Conservation (phyloP, 2,329 filamentous ascomycete genomes). For the Paecilomyces formosus region DNA sequence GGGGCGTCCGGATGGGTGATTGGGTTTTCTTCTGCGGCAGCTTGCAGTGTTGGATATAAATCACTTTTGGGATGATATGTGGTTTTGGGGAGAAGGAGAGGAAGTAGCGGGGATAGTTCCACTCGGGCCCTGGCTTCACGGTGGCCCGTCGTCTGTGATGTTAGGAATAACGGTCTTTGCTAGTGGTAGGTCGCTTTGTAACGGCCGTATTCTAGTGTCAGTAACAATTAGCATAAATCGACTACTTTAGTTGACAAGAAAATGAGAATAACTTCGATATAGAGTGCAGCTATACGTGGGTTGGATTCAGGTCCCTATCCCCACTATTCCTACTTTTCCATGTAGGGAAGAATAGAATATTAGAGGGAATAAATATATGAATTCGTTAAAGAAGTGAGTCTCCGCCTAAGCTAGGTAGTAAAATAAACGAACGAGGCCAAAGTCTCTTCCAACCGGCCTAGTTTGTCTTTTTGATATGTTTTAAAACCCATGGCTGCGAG, state of each 20-base stretch:
- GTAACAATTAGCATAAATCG: neutral
- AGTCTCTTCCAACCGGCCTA: neutral
- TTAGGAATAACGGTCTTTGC: neutral
- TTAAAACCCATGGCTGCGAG: neutral
- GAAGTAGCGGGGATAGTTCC: too few relatives aligned
- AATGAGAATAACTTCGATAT: neutral
- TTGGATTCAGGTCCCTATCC: neutral
- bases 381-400: neutral
- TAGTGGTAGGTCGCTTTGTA: neutral
- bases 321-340: neutral
- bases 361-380: neutral
- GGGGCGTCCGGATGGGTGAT: neutral
- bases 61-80: too few relatives aligned
- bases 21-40: neutral
- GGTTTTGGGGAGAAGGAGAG: too few relatives aligned
- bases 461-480: neutral
- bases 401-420: neutral
- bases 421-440: neutral
- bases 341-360: neutral
- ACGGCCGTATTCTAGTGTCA: neutral
- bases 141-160: neutral
- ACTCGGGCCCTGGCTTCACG: too few relatives aligned
- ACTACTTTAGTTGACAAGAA: neutral
- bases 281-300: neutral
- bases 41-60: neutral